A percentile compares a stretch with the other conserved stretches of the same genome.
Conservation (phyloP, 2,329 filamentous ascomycete species). For the Verticillium nonalfalfae region DNA sequence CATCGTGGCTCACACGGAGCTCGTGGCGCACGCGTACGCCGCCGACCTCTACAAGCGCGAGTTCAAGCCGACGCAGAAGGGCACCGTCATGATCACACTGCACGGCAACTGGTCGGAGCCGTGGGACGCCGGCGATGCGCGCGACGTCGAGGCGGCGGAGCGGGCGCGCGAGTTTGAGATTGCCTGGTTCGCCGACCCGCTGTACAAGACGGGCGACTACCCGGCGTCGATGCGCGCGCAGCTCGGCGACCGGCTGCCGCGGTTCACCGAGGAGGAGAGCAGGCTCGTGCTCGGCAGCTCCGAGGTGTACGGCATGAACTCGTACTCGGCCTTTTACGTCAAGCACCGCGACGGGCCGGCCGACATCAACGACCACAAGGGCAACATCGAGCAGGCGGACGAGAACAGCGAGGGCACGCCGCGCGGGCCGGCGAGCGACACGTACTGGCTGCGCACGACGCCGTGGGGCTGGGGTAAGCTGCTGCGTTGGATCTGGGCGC, state of each 20-base stretch:
- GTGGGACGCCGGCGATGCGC: slow-evolving; percentile 64
- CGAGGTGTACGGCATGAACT: slow-evolving; percentile 61
- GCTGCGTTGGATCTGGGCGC: slow-evolving; percentile 68
- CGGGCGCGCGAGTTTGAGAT: slow-evolving; percentile 85
- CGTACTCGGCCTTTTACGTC: slow-evolving; percentile 68
- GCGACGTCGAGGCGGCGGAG: slow-evolving; percentile 68
- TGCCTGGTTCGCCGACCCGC: slow-evolving; percentile 81
- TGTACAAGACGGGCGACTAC: slow-evolving; percentile 73
- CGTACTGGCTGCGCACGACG: slow-evolving; percentile 71
- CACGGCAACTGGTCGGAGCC: slow-evolving; percentile 81
- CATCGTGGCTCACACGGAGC: slow-evolving; percentile 73
- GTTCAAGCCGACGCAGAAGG: slow-evolving; percentile 65
- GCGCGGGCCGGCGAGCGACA: slow-evolving; percentile 79
- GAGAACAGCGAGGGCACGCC: slow-evolving; percentile 64
- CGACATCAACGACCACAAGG: slow-evolving; percentile 60
- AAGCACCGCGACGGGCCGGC: slow-evolving; percentile 81
- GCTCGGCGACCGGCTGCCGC: slow-evolving; percentile 70
- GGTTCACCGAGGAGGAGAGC: slow-evolving; percentile 65
- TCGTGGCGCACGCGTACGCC: slow-evolving; percentile 74
- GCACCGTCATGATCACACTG: slow-evolving; percentile 83
- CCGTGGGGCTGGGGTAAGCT: slow-evolving; percentile 72
- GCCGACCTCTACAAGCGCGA: slow-evolving; percentile 79
- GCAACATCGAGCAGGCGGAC: slow-evolving; percentile 68
- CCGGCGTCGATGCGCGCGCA: slow-evolving; percentile 78
- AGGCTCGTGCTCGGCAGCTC: slow-evolving; percentile 56